These are phyloP conservation scores for Neofusicoccum ribis DNA, from an alignment of 2,329 filamentous ascomycete genomes.

Conservation along the genomic window DNA sequence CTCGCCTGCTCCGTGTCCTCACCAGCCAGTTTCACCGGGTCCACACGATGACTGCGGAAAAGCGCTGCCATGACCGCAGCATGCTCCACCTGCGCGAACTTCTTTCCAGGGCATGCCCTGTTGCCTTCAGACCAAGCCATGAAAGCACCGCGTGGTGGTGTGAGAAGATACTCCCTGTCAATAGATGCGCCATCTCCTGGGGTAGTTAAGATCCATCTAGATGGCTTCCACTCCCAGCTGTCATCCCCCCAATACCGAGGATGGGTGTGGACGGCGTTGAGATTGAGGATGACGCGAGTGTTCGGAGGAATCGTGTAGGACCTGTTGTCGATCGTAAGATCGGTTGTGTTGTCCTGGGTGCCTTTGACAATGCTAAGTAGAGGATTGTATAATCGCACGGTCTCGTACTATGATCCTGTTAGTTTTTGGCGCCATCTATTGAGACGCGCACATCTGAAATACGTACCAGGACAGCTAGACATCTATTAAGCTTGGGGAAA, in stretches of 20 bases:
- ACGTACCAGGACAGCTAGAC: slow-evolving; percentile 34
- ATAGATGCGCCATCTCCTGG: too few species aligned
- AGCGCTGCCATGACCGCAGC: too few species aligned
- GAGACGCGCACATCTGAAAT: neutral
- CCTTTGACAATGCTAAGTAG: slow-evolving; percentile 33
- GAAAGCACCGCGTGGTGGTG: too few species aligned
- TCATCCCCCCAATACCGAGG: slow-evolving; percentile 16
- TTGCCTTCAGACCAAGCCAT: too few species aligned
- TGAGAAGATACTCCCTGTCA: too few species aligned
- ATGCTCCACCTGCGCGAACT: too few species aligned
- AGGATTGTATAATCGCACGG: slow-evolving; percentile 43
- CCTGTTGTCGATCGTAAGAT: neutral
- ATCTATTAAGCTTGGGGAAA: slow-evolving; percentile 47
- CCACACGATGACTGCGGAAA: too few species aligned
- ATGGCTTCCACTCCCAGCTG: too few species aligned
- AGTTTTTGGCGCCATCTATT: neutral
- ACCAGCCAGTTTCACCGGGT: too few species aligned
- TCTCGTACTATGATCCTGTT: slow-evolving; percentile 39
- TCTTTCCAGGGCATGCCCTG: too few species aligned
- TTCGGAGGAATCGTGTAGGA: slow-evolving; percentile 20
- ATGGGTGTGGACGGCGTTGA: slow-evolving; percentile 32
- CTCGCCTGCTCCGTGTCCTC: too few species aligned
- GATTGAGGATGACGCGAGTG: slow-evolving; percentile 24
- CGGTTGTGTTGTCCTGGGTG: slow-evolving; percentile 23
- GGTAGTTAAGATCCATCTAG: too few species aligned